Base-by-base conservation (phyloP, 441 rosid species). In the Jatropha podagrica region DNA sequence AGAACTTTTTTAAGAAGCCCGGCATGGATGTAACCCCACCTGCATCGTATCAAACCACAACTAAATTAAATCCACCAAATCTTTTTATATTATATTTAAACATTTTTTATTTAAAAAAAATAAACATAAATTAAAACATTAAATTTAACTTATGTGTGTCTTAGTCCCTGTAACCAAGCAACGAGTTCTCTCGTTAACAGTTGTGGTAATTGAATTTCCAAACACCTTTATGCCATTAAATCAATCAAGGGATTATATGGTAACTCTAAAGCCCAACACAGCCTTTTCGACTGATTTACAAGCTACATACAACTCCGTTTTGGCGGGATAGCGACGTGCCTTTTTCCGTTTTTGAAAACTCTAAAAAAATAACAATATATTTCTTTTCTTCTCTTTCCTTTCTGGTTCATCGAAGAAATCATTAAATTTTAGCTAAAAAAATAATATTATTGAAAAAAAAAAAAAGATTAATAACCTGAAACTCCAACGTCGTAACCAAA, bases 21-120 rank as follows among this genome's bases (percentile, higher is more conserved):
- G 93, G 89, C 98, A 95, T 95, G 17, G 90, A 0, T 23, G 98
- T 95, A 2, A 95, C 98, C 3, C 98, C 97, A 20, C 97, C 98
- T 95, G 80, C 67, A 62, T 44, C 46, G 65, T 54, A 40, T 58
- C 8, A 11, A 60, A 54, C 4, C 2, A 52, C 7, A 15, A 7
- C 18, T 54, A 18, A 54, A 15, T 54, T 54, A 48, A 48, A 48
- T 2, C 14, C 3, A 48, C 4, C 51, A 48, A 48, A 48, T 10
- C 52, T 48, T 48, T 48, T 48, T 2, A 12, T 10, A 48, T 18
- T 17, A 15, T 54, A 5, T 15, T 15, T 54, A 18, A 44, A 44
- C 48, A 44, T 44, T 44, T 7, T 7, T 44, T 44, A 44, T 7
- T 0, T 23, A 0, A 23, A 23, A 23, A 23, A 23, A 23, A 23